phyloP scores from a whole-genome alignment of 306 rosid species.

The Luffa acutangula region DNA sequence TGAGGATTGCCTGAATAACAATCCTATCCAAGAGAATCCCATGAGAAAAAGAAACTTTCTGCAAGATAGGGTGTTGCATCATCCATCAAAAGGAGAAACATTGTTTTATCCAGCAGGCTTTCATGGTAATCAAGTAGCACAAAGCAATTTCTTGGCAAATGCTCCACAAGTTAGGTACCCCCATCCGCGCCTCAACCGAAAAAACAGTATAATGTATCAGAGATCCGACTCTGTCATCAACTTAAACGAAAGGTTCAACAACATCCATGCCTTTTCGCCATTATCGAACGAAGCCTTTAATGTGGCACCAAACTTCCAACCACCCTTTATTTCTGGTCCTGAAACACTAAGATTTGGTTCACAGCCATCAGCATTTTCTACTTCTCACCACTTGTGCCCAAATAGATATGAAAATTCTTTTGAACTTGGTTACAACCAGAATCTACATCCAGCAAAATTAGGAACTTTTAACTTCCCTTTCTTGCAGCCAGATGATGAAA shows the following conservation, averaged over 20 bases:
- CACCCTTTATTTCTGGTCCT: constrained; percentile 38
- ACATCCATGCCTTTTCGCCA: constrained; percentile 23
- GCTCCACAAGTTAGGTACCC: constrained; percentile 27
- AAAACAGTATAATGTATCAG: constrained; percentile 23
- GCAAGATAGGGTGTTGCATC: constrained; percentile 31
- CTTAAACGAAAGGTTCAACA: constrained; percentile 27
- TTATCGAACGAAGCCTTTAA: constrained; percentile 26
- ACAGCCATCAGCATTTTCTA: constrained; percentile 25
- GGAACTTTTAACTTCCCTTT: constrained; percentile 51
- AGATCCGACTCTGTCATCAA: constrained; percentile 27
- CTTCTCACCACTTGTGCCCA: constrained; percentile 27
- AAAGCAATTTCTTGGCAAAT: constrained; percentile 19
- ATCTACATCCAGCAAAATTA: constrained; percentile 32
- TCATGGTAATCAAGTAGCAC: constrained; percentile 24
- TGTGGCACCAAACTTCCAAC: constrained; percentile 28
- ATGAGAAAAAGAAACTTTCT: constrained; percentile 30
- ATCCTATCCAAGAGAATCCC: constrained; percentile 25
- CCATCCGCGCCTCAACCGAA: constrained; percentile 27
- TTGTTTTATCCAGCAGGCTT: constrained; percentile 20
- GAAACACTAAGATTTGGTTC: constrained; percentile 39
- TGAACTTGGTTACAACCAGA: constrained; percentile 35
- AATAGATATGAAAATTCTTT: constrained; percentile 21
- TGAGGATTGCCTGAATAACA: constrained; percentile 25
- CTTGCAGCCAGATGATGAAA: constrained; percentile 42
- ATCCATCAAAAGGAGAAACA: constrained; percentile 25